These are phyloP conservation scores for Discostella stelligeroides DNA, from an alignment of 108 stramenopile genomes.

Conservation along the genomic window DNA sequence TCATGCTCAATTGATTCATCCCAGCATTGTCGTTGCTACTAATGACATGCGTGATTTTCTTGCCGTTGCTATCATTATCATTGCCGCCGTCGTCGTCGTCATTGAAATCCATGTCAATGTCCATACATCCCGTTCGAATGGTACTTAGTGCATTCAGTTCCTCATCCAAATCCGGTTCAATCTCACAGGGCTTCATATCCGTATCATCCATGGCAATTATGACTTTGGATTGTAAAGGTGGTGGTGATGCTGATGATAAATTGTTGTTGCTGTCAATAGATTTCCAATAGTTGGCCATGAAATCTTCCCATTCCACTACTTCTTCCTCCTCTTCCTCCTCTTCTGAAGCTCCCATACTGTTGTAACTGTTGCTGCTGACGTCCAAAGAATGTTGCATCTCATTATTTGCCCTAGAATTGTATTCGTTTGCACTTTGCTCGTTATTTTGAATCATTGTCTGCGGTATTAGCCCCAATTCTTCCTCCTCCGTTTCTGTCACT, in stretches of 20 bases:
- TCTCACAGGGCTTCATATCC: conserved; percentile 30
- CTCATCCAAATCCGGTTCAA: conserved; percentile 46
- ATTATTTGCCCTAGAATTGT: not conserved
- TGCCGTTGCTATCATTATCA: not conserved
- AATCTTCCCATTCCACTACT: conserved; percentile 44
- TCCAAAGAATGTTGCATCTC: not conserved
- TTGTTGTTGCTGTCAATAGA: not conserved
- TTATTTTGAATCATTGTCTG: not conserved
- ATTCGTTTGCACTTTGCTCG: not conserved
- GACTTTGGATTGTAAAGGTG: conserved; percentile 9
- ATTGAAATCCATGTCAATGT: conserved; percentile 33
- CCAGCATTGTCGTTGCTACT: not conserved
- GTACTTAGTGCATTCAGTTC: conserved; percentile 15
- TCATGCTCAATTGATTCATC: conserved; percentile 15
- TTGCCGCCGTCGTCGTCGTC: conserved; percentile 3
- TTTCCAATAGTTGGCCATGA: conserved; percentile 42
- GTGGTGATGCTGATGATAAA: not conserved
- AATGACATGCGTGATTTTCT: no score
- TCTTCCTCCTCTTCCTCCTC: conserved; percentile 15
- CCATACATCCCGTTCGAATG: conserved; percentile 33
- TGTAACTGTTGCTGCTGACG: no score
- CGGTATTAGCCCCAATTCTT: no score
- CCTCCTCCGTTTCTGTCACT: not conserved
- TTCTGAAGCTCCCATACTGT: not conserved
- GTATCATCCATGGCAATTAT: conserved; percentile 28